Evolutionary conservation across 176 grass and related monocot genomes (phyloP), one percentile per base, ranked within the genome.

Genomic region (Phoenix dactylifera): DNA sequence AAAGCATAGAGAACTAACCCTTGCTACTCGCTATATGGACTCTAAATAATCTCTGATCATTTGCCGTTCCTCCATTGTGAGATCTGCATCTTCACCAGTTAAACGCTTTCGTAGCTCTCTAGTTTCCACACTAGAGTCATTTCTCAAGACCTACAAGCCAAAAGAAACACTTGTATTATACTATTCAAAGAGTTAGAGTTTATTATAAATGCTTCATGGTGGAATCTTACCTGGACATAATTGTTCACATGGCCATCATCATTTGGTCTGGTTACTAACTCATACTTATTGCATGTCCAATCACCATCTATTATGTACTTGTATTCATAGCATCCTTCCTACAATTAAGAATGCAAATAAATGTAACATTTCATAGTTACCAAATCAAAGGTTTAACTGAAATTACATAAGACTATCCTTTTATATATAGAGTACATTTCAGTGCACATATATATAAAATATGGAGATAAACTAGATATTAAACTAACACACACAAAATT

Each of bases 311-410:
- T 64, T 76, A 96, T 51, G 22, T 96, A 96, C 71, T 96, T 97
- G 75, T 97, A 97, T 66, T 98, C 93, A 25, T 89, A 98, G 16
- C 70, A 64, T 22, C 93, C 93, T 71, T 92, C 81, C 93, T 98
- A 78, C 60, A 58, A 64, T 24, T 44, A 44, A 9, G 35, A 7
- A 44, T 44, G 35, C 7, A 44, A 44, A 44, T 44, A 44, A 14
- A 12, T 44, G 35, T 44, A 44, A 44, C 35, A 44, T 2, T 44
- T 44, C 7, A 44, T 2, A 14, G 35, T 12, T 44, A 44, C 9
- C 35, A 44, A 44, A 44, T 44, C 2, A 14, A 10, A 44, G 35
- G 35, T 44, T 44, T 44, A 14, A 9, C 35, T 44, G 32, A 14
- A 44, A 44, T 44, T 44, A 44, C 35, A 44, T 44, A 28, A 28